phyloP scores from a whole-genome alignment of 2,329 filamentous ascomycete genomes.

The Penicillium janthinellum region DNA sequence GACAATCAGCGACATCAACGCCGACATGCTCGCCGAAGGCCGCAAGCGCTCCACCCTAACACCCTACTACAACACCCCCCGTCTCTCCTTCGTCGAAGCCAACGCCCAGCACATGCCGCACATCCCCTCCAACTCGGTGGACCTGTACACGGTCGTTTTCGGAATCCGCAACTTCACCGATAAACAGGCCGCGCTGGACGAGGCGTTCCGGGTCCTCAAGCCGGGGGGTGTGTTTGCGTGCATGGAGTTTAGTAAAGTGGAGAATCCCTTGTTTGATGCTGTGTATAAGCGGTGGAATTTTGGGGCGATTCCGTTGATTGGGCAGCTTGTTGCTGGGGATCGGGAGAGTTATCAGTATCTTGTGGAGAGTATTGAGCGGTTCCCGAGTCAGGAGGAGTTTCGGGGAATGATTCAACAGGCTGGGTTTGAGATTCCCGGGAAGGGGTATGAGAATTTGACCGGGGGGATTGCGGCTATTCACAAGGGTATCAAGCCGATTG shows the following conservation, averaged over 20 bases:
- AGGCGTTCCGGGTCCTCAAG: slow-evolving; percentile 86
- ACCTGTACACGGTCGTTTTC: slow-evolving; percentile 96
- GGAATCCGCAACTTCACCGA: slow-evolving; percentile 97
- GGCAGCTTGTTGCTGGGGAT: slow-evolving; percentile 90
- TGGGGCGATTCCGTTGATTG: slow-evolving; percentile 88
- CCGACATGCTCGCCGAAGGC: slow-evolving; percentile 89
- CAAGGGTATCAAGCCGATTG: slow-evolving; percentile 81
- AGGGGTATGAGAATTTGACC: slow-evolving; percentile 87
- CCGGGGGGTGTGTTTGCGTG: slow-evolving; percentile 96
- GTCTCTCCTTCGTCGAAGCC: slow-evolving; percentile 77
- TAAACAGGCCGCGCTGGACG: slow-evolving; percentile 77
- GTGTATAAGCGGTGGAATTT: slow-evolving; percentile 97
- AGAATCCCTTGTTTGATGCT: slow-evolving; percentile 74
- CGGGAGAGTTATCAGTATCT: slow-evolving; percentile 97
- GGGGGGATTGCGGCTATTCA: slow-evolving; percentile 94
- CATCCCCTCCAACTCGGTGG: slow-evolving; percentile 72
- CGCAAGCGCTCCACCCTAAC: slow-evolving; percentile 71
- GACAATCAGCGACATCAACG: slow-evolving; percentile 94
- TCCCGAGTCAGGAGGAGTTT: slow-evolving; percentile 84
- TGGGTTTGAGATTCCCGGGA: slow-evolving; percentile 80
- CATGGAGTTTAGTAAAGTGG: slow-evolving; percentile 89
- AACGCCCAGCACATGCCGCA: slow-evolving; percentile 76
- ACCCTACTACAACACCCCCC: slow-evolving; percentile 57
- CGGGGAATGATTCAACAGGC: slow-evolving; percentile 62
- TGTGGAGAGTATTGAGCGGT: slow-evolving; percentile 94